Percentiles rank a stretch among this genome's conserved stretches.
Conservation (phyloP, 306 rosid species). For the Sicyos baderoa region DNA sequence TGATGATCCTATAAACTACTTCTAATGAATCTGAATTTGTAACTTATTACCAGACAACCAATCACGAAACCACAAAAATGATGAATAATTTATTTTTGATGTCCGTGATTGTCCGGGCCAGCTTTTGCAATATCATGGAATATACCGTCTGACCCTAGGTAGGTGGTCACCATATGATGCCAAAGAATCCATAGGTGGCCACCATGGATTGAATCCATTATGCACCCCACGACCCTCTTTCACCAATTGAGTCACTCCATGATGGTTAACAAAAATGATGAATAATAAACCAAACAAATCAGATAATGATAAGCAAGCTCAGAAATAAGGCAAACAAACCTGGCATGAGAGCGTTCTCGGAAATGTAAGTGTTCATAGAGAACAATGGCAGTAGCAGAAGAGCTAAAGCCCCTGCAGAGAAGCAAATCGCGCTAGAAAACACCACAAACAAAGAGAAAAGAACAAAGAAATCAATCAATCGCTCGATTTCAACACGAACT, state of each 20-base stretch:
- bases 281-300: background rate
- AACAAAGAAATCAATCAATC: background rate
- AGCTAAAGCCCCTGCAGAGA: conserved; percentile 59
- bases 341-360: conserved; percentile 96
- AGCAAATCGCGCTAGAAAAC: conserved; percentile 50
- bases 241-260: too few species aligned
- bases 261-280: conserved; percentile 1
- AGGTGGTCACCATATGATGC: too few species aligned
- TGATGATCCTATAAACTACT: background rate
- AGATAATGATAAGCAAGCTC: background rate
- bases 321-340: conserved; percentile 32
- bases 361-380: conserved; percentile 83
- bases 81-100: too few species aligned
- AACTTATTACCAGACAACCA: background rate
- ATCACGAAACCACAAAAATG: background rate
- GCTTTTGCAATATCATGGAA: too few species aligned
- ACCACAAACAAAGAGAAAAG: background rate
- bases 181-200: too few species aligned
- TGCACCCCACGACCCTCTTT: too few species aligned
- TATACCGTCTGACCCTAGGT: too few species aligned
- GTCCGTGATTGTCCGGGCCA: too few species aligned
- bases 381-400: conserved; percentile 77
- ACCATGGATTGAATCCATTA: too few species aligned
- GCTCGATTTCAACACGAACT: background rate
- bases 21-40: background rate